Conservation (phyloP, 345 rosid species). For the Melastoma malabathricum region DNA sequence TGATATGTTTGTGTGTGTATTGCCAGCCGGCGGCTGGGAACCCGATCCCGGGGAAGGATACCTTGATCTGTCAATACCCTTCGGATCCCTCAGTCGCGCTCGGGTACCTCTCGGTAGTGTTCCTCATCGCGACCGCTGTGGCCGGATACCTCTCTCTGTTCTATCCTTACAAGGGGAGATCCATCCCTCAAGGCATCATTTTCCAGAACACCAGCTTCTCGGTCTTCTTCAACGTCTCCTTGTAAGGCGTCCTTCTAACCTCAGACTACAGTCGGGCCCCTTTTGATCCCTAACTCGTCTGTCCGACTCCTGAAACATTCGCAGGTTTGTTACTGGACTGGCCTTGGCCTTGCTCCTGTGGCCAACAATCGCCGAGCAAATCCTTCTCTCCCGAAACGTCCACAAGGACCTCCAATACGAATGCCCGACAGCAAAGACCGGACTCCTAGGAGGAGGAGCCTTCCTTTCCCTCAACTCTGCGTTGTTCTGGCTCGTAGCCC, state of each 20-base stretch:
- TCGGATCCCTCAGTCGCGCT: conserved; percentile 58
- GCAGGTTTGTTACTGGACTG: conserved; percentile 51
- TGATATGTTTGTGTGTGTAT: too few relatives aligned
- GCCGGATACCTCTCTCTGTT: conserved; percentile 57
- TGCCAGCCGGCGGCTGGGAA: conserved; percentile 70
- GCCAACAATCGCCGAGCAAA: conserved; percentile 74
- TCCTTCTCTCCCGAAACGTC: conserved; percentile 47
- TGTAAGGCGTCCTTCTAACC: conserved; percentile 29
- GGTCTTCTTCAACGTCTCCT: conserved; percentile 66
- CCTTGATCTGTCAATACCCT: conserved; percentile 71
- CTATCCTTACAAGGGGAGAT: conserved; percentile 65
- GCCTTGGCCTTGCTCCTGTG: conserved; percentile 49
- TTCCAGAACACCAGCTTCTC: conserved; percentile 47
- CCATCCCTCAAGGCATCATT: conserved; percentile 53
- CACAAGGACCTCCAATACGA: conserved; percentile 27
- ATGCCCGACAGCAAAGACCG: conserved; percentile 82
- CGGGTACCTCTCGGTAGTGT: conserved; percentile 66
- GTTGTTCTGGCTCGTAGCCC: conserved; percentile 71
- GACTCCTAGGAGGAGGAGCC: conserved; percentile 79
- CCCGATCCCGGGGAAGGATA: conserved; percentile 43
- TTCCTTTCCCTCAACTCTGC: conserved; percentile 68
- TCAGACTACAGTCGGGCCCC: too few relatives aligned
- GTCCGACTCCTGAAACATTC: background rate
- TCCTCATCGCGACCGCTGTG: conserved; percentile 33
- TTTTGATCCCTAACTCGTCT: too few relatives aligned